A percentile compares a stretch with the other conserved stretches of the same genome.
phyloP scores from a whole-genome alignment of 495 filamentous ascomycete species.

The Lindgomyces ingoldianus region DNA sequence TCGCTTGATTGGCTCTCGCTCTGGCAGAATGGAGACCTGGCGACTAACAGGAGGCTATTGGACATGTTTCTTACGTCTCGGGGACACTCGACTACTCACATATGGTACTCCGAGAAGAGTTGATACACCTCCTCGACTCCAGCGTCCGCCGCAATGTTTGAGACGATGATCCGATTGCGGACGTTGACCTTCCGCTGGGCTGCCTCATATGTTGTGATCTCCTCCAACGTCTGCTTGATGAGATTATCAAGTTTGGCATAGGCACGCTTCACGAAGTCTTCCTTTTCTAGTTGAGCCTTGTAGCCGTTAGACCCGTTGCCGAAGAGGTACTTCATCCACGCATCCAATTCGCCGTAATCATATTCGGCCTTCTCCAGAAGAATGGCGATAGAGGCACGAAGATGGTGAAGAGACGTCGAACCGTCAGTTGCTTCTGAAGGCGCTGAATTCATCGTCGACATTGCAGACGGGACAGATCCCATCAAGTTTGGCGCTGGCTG shows the following conservation, averaged over 20 bases:
- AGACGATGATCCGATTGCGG: slow-evolving; percentile 1
- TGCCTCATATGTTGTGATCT: background rate
- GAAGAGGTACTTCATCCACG: slow-evolving; percentile 9
- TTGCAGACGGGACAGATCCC: no score
- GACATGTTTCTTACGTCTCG: background rate
- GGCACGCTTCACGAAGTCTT: background rate
- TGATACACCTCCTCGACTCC: slow-evolving; percentile 6
- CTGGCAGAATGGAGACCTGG: background rate
- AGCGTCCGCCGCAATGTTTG: slow-evolving; percentile 22
- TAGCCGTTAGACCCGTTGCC: background rate
- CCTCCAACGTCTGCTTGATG: background rate
- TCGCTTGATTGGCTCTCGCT: slow-evolving; percentile 7
- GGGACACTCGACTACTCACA: background rate
- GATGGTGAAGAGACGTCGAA: background rate
- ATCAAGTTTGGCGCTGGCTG: no score
- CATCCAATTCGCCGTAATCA: background rate
- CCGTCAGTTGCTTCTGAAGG: background rate
- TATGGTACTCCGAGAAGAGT: slow-evolving; percentile 1
- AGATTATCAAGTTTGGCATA: background rate
- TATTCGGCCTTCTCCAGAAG: background rate
- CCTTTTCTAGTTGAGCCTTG: slow-evolving; percentile 4
- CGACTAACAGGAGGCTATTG: background rate
- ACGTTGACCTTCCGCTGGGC: background rate
- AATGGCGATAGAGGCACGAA: background rate
- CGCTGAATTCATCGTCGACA: no score